A percentile compares a stretch with the other conserved stretches of the same genome.
Evolutionary conservation across 2,329 filamentous ascomycete genomes (phyloP).

Genomic region (Escovopsis sp.): DNA sequence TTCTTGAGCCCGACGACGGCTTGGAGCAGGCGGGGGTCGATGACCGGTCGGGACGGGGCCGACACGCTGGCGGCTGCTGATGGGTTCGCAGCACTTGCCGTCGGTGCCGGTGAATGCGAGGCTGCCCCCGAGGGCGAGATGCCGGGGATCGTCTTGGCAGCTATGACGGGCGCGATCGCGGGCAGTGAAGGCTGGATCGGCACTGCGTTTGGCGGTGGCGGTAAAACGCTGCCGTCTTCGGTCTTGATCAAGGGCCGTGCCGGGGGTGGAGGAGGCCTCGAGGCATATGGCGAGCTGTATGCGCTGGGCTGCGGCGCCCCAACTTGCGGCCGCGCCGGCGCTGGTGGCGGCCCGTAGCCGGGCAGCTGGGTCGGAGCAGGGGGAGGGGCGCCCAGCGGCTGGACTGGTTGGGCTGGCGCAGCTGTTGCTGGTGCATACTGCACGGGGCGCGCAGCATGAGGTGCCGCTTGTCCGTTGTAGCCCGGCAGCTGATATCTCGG

Average conservation of each 20-base stretch:
- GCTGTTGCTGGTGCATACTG: slow-evolving; percentile 17
- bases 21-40: slow-evolving; percentile 28
- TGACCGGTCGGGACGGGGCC: slow-evolving; percentile 17
- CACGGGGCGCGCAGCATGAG: slow-evolving; percentile 14
- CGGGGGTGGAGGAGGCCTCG: slow-evolving; percentile 16
- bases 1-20: slow-evolving; percentile 32
- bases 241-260: slow-evolving; percentile 14
- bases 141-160: slow-evolving; percentile 10
- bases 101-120: background rate
- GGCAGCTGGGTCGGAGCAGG: slow-evolving; percentile 21
- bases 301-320: slow-evolving; percentile 17
- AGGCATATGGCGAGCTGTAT: slow-evolving; percentile 24
- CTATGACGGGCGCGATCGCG: slow-evolving; percentile 7
- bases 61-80: slow-evolving; percentile 10
- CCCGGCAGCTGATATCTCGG: slow-evolving; percentile 21
- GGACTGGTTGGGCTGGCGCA: slow-evolving; percentile 13
- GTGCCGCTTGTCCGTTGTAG: slow-evolving; percentile 17
- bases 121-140: background rate
- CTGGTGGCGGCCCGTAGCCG: slow-evolving; percentile 21
- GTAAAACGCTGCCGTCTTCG: slow-evolving; percentile 13
- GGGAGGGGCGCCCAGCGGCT: slow-evolving; percentile 14
- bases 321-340: slow-evolving; percentile 19
- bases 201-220: slow-evolving; percentile 4
- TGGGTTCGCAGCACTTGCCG: slow-evolving; percentile 9
- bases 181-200: slow-evolving; percentile 4